Base-by-base conservation (phyloP, 75 land plant species). In the Selaginella tamariscina region DNA sequence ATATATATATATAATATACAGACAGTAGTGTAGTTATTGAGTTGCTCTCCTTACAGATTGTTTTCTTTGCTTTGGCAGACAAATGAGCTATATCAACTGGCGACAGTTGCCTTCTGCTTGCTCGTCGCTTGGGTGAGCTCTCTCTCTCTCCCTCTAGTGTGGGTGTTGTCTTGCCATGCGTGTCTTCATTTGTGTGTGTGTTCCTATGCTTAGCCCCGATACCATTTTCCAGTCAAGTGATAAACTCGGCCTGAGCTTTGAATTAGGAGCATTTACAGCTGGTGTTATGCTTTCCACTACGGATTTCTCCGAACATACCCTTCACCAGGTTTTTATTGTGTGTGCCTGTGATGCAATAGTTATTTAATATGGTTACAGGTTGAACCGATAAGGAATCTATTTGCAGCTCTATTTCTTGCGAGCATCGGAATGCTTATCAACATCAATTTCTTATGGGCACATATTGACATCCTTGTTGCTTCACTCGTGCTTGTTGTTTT, bases 271-370 rank as follows among this genome's bases (percentile, higher is more conserved):
- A 8, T 95, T 95, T 80, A 91, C 87, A 31, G 97, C 99, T 31
- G 99, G 99, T 57, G 93, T 95, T 65, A 95, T 95, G 99, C 88
- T 95, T 71, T 84, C 99, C 39, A 82, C 99, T 20, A 91, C 99
- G 49, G 99, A 95, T 75, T 84, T 88, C 68, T 82, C 87, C 29
- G 85, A 91, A 29, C 97, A 91, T 70, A 95, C 99, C 0, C 89
- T 95, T 72, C 89, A 91, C 66, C 98, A 93, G 75, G 96, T 91
- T n/a, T n/a, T n/a, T n/a, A n/a, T n/a, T n/a, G n/a, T n/a, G n/a
- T n/a, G n/a, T n/a, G n/a, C n/a, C 49, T 39, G 49, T 15, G 49
- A 5, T 39, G 11, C 5, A 39, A 15, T 39, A 39, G 49, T 15
- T 39, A 5, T 5, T 15, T 39, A 15, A 39, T 39, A 39, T 39